phyloP scores from a whole-genome alignment of 345 rosid species.

The Salix brachista region DNA sequence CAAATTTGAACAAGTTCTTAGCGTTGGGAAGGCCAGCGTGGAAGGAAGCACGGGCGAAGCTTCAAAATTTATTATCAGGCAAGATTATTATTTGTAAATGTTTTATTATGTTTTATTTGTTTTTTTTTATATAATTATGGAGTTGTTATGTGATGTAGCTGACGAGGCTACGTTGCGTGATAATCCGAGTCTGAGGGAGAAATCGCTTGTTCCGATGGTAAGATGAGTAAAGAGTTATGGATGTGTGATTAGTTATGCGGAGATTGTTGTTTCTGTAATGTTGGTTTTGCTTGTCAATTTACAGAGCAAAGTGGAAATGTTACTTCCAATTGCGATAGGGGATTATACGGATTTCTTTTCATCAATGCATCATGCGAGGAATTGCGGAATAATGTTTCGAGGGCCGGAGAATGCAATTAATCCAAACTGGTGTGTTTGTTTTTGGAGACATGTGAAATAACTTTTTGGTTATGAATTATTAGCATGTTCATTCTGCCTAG shows the following conservation, averaged over 20 bases:
- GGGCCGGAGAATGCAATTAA: constrained; percentile 74
- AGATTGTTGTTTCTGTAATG: constrained; percentile 4
- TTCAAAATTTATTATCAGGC: constrained; percentile 80
- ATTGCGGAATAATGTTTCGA: constrained; percentile 83
- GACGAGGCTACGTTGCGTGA: constrained; percentile 66
- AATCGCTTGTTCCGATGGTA: constrained; percentile 70
- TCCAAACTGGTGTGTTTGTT: constrained; percentile 58
- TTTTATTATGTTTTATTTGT: neutral
- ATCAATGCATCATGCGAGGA: constrained; percentile 89
- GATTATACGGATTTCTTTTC: constrained; percentile 96
- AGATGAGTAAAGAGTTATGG: neutral
- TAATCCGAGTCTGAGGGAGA: constrained; percentile 51
- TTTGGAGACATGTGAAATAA: neutral
- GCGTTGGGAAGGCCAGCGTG: constrained; percentile 90
- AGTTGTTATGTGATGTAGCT: constrained; percentile 46
- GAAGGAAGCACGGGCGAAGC: constrained; percentile 89
- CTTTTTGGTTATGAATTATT: neutral
- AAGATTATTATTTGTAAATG: constrained; percentile 10
- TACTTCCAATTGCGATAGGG: constrained; percentile 79
- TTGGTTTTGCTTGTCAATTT: constrained; percentile 13
- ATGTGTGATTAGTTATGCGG: neutral
- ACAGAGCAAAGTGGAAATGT: constrained; percentile 76
- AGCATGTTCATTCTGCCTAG: too few species aligned
- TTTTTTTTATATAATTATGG: neutral
- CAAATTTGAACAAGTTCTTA: constrained; percentile 68